Evolutionary conservation across 73 alveolate species (phyloP), one percentile per base, ranked within the genome.

Genomic region (Halteria grandinella): DNA sequence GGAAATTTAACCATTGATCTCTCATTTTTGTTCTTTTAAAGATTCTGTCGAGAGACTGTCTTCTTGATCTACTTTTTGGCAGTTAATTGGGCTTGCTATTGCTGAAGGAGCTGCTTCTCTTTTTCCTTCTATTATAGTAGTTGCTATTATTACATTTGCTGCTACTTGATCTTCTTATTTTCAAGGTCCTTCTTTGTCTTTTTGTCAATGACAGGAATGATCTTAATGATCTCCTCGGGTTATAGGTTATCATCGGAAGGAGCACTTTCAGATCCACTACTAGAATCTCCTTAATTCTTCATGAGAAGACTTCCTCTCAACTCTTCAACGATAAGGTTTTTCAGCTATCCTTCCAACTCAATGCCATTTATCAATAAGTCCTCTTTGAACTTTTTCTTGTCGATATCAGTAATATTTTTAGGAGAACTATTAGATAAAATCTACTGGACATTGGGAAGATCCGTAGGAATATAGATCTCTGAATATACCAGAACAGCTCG

Each of bases 181-280:
- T n/a, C n/a, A n/a, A n/a, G 23, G 15, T 54, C 64, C 1, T 21
- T 24, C 45, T 75, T 75, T 4, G 72, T 81, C 45, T 78, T 86
- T 57, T 86, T 77, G 7, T 82, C 91, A 29, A 58, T 76, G 39
- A 76, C 45, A 20, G 98, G 98, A 76, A 93, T 69, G 29, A 93
- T 59, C 63, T 82, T 72, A 57, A 66, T 70, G 14, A 93, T 82
- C 51, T 90, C 90, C 54, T 88, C 95, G 41, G 62, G 86, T 17
- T 85, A 88, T 55, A 93, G 59, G 79, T 93, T 93, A 57, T 93
- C 98, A 25, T 88, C 96, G 23, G 96, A 86, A 39, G 98, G 98
- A 29, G 83, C 96, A 75, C 90, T 78, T 33, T 93, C 98, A 51
- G 89, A 71, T 45, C 96, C 98, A 58, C 93, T 92, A 31, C 82